Evolutionary conservation across 192 early-diverging fungal species (phyloP).

Genomic region (Neocallimastix lanati): DNA sequence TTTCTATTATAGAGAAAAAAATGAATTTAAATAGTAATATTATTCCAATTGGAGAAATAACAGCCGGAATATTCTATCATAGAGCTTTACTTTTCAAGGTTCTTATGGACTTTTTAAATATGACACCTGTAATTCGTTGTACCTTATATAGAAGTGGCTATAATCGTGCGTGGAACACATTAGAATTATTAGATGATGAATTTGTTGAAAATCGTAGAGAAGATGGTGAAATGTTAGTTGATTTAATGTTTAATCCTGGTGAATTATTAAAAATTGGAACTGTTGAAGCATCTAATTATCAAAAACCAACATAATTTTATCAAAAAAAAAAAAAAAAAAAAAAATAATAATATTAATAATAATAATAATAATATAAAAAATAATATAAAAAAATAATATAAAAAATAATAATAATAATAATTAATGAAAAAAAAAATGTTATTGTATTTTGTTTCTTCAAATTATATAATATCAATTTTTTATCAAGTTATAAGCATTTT

Average conservation of each 20-base stretch:
- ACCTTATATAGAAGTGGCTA: slow-evolving; percentile 25
- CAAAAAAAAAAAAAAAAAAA: background rate
- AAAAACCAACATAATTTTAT: background rate
- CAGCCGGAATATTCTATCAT: slow-evolving; percentile 31
- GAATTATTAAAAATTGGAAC: slow-evolving; percentile 12
- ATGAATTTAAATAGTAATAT: slow-evolving; percentile 18
- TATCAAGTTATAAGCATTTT: no score
- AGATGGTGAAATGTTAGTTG: slow-evolving; percentile 21
- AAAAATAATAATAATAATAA: no score
- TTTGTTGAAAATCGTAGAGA: slow-evolving; percentile 6
- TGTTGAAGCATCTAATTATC: slow-evolving; percentile 6
- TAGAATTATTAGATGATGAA: slow-evolving; percentile 2
- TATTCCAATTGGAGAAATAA: slow-evolving; percentile 18
- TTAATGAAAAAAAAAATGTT: no score
- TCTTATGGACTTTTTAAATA: slow-evolving; percentile 21
- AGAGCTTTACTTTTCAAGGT: slow-evolving; percentile 34
- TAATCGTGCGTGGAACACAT: slow-evolving; percentile 23
- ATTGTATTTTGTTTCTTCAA: no score
- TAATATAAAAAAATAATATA: no score
- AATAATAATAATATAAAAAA: no score
- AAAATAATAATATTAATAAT: background rate
- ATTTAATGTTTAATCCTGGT: slow-evolving; percentile 33
- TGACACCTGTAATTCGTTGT: slow-evolving; percentile 17
- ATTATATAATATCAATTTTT: no score
- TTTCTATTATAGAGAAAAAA: slow-evolving; percentile 30